Conservation (phyloP, 1,284 basidiomycete genomes). For the Moesziomyces globuligerus region DNA sequence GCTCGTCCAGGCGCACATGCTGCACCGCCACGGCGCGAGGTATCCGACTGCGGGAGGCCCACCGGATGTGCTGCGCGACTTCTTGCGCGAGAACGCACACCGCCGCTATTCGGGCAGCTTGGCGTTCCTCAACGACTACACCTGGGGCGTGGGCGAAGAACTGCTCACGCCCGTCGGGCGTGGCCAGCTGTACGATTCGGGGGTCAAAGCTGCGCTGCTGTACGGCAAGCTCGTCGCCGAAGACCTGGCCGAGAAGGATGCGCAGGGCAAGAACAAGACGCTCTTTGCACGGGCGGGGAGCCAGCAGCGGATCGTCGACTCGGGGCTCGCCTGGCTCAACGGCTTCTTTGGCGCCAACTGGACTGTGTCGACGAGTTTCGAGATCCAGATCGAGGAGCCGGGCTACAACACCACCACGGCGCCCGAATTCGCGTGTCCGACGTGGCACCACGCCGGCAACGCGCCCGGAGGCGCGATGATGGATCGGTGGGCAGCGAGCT, state of each 20-base stretch:
- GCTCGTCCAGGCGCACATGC: constrained; percentile 61
- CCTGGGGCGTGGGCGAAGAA: constrained; percentile 58
- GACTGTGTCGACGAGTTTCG: constrained; percentile 46
- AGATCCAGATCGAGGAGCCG: constrained; percentile 62
- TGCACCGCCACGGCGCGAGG: constrained; percentile 63
- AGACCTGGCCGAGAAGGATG: constrained; percentile 26
- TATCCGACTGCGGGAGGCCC: constrained; percentile 55
- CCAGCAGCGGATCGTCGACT: constrained; percentile 65
- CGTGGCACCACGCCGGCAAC: constrained; percentile 15
- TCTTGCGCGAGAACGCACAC: constrained; percentile 23
- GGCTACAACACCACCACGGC: constrained; percentile 64
- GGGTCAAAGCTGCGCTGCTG: constrained; percentile 53
- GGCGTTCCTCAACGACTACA: constrained; percentile 57
- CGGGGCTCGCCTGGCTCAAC: constrained; percentile 53
- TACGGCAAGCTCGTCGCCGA: constrained; percentile 42
- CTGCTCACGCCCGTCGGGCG: constrained; percentile 62
- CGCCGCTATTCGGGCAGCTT: constrained; percentile 51
- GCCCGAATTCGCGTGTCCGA: constrained; percentile 59
- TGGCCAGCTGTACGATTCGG: constrained; percentile 57
- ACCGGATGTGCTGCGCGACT: constrained; percentile 32
- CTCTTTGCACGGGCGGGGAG: constrained; percentile 62
- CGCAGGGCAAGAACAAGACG: constrained; percentile 25
- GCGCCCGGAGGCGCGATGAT: constrained; percentile 23
- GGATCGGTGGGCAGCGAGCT: constrained; percentile 52
- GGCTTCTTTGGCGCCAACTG: constrained; percentile 55